Evolutionary conservation across 1,139 yeast genomes (phyloP).

Genomic region (Candida neerlandica): DNA sequence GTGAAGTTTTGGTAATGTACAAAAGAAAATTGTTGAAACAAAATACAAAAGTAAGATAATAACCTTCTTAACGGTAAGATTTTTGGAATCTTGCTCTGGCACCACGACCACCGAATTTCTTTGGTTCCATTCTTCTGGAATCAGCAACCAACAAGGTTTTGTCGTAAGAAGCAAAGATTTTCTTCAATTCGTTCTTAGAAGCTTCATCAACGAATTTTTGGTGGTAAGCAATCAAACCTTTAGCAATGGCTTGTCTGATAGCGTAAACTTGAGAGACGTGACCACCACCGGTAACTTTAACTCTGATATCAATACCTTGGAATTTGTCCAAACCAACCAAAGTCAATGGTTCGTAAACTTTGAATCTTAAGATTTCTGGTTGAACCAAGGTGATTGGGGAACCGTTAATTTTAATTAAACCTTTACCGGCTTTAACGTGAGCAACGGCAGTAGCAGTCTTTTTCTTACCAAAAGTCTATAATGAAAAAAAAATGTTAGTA

Average conservation of each 20-base stretch:
- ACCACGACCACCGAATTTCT: conserved; percentile 99
- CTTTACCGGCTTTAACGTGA: conserved; percentile 99
- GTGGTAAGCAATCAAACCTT: conserved; percentile 99
- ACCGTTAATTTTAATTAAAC: conserved; percentile 99
- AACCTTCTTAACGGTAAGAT: conserved; percentile 88
- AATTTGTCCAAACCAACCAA: conserved; percentile 98
- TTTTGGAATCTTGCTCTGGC: conserved; percentile 99
- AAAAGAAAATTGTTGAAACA: conserved; percentile 9
- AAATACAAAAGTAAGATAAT: conserved; percentile 7
- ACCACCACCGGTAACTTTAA: conserved; percentile 99
- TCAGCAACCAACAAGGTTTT: conserved; percentile 99
- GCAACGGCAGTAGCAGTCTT: conserved; percentile 99
- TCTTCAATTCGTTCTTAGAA: conserved; percentile 99
- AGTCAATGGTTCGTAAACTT: conserved; percentile 99
- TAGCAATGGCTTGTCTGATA: conserved; percentile 99
- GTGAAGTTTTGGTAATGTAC: conserved; percentile 8
- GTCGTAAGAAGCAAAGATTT: conserved; percentile 96
- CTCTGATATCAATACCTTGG: conserved; percentile 98
- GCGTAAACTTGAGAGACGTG: conserved; percentile 99
- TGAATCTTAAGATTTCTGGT: conserved; percentile 99
- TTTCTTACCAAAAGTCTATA: conserved; percentile 98
- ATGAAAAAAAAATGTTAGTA: conserved; percentile 32
- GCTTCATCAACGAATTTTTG: conserved; percentile 99
- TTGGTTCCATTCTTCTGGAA: conserved; percentile 99
- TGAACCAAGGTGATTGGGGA: conserved; percentile 98